Evolutionary conservation across 1,284 basidiomycete genomes (phyloP).

Genomic region (Malassezia nana): DNA sequence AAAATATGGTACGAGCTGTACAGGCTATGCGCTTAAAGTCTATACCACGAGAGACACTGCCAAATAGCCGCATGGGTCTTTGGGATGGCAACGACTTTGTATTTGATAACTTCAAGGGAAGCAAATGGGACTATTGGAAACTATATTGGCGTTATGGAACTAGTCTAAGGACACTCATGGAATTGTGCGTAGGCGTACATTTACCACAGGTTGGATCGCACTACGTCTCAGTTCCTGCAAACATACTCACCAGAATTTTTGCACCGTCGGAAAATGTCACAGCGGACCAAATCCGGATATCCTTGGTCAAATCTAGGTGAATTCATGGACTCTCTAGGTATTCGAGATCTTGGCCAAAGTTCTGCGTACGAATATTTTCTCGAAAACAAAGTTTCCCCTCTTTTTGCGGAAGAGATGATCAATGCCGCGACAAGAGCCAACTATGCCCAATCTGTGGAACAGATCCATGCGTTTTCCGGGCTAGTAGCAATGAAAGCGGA

Average conservation of each 20-base stretch:
- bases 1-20: slow-evolving; percentile 52
- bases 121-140: slow-evolving; percentile 41
- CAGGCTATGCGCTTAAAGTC: slow-evolving; percentile 19
- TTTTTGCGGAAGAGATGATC: slow-evolving; percentile 61
- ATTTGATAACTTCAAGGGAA: slow-evolving; percentile 30
- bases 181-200: slow-evolving; percentile 14
- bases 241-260: slow-evolving; percentile 59
- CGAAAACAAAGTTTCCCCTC: slow-evolving; percentile 23
- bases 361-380: slow-evolving; percentile 42
- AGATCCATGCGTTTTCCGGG: slow-evolving; percentile 72
- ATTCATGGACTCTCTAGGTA: slow-evolving; percentile 56
- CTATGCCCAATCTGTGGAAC: slow-evolving; percentile 62
- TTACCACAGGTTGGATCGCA: slow-evolving; percentile 54
- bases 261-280: slow-evolving; percentile 34
- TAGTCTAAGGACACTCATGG: slow-evolving; percentile 55
- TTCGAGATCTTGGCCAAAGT: slow-evolving; percentile 43
- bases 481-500: slow-evolving; percentile 62
- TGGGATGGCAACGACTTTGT: slow-evolving; percentile 63
- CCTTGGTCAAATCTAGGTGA: slow-evolving; percentile 59
- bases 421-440: slow-evolving; percentile 79
- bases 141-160: slow-evolving; percentile 66
- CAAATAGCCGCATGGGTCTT: slow-evolving; percentile 49
- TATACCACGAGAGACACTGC: slow-evolving; percentile 14
- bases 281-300: slow-evolving; percentile 19
- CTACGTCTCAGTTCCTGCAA: slow-evolving; percentile 50